phyloP scores from a whole-genome alignment of 2,329 filamentous ascomycete genomes.

The Fusarium torreyae region DNA sequence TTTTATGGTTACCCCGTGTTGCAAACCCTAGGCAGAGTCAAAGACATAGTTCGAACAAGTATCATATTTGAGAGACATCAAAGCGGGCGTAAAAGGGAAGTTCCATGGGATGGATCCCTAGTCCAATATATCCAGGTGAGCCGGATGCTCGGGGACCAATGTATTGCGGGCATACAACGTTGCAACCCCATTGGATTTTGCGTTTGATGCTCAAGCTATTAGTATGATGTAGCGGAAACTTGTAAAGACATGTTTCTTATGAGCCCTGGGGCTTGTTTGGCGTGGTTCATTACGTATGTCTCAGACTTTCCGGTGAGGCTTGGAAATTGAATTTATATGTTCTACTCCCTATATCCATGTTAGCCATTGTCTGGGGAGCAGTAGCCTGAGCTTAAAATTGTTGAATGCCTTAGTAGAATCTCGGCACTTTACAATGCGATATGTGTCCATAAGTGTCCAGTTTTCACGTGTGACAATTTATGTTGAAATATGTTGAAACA shows the following conservation, averaged over 20 bases:
- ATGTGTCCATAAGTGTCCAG: neutral
- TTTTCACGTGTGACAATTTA: neutral
- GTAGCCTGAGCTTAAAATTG: constrained; percentile 1
- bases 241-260: constrained; percentile 9
- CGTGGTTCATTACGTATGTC: constrained; percentile 22
- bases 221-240: neutral
- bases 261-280: neutral
- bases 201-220: constrained; percentile 14
- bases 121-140: constrained; percentile 11
- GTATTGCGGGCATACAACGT: constrained; percentile 20
- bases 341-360: constrained; percentile 12
- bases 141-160: constrained; percentile 4
- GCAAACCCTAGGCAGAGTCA: neutral
- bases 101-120: constrained; percentile 8
- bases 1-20: constrained; percentile 8
- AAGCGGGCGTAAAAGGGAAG: constrained; percentile 19
- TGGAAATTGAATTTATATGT: constrained; percentile 18
- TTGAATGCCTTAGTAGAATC: neutral
- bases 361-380: neutral
- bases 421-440: constrained; percentile 5
- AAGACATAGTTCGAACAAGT: neutral
- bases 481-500: neutral
- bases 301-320: constrained; percentile 35
- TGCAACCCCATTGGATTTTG: constrained; percentile 22
- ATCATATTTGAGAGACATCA: constrained; percentile 7